Base-by-base conservation (phyloP, 2,329 filamentous ascomycete species). In the Chalaropsis ovoidea region DNA sequence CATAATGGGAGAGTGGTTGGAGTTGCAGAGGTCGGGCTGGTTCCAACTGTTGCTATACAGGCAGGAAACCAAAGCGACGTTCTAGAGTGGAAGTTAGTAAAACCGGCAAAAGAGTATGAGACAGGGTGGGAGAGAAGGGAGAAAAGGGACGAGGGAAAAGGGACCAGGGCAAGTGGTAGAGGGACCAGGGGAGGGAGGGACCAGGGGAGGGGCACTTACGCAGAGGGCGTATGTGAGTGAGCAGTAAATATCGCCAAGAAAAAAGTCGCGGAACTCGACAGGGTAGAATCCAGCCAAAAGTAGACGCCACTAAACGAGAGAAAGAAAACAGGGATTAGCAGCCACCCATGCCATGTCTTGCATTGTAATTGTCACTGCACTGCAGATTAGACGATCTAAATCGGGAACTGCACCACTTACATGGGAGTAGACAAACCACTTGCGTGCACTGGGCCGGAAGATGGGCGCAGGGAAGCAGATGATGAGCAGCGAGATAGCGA, bases 261-360 rank as follows among this genome's bases (percentile, higher is more conserved):
- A 97, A 77, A 99, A 97, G 75, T 99, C 94, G 67, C 92, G 85
- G 74, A 97, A 99, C 73, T 97, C 93, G 62, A 99, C 94, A 1
- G 90, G 90, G 72, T 95, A 96, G 22, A 95, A 74, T 3, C 92
- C 92, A 15, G 93, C 90, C 61, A 93, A 81, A 64, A 95, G 77
- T 19, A 97, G 79, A 68, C 94, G 89, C 83, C 54, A 58, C 54
- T 58, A 58, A n/a, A n/a, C n/a, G n/a, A n/a, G n/a, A n/a, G n/a
- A n/a, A n/a, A n/a, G n/a, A n/a, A 58, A 58, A n/a, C 89, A 95
- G 87, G 52, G 54, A 39, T 58, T 58, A 58, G 54, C 24, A 58
- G 15, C 3, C 6, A n/a, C 43, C 54, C 24, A 24, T 35, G 54
- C n/a, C 27, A 39, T 35, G 24, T 39, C 15, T 35, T 39, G 31